Conservation (phyloP, 2,329 filamentous ascomycete genomes). For the Furcasterigmium furcatum region DNA sequence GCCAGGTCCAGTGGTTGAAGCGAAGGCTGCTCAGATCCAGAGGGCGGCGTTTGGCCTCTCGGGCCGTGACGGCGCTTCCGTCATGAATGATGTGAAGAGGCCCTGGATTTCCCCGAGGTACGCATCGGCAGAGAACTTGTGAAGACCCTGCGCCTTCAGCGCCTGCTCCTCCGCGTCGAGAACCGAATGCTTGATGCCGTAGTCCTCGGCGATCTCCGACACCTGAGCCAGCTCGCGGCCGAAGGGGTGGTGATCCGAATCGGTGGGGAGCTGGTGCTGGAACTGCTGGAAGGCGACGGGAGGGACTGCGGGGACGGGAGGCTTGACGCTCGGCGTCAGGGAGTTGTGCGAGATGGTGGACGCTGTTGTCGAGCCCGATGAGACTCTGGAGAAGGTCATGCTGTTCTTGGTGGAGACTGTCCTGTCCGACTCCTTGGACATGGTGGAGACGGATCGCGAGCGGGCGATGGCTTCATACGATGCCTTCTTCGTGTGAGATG, state of each 20-base stretch:
- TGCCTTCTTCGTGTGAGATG: conserved; percentile 86
- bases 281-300: conserved; percentile 31
- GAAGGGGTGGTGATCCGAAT: conserved; percentile 62
- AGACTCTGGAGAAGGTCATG: conserved; percentile 54
- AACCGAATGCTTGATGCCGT: conserved; percentile 58
- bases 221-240: conserved; percentile 88
- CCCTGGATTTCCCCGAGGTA: conserved; percentile 79
- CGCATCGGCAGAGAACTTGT: conserved; percentile 73
- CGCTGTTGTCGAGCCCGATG: conserved; percentile 52
- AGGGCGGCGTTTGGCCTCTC: conserved; percentile 28
- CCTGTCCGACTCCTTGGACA: conserved; percentile 50
- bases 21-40: conserved; percentile 45
- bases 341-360: conserved; percentile 41
- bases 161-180: conserved; percentile 72
- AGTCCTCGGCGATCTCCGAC: conserved; percentile 89
- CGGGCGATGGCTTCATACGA: conserved; percentile 71
- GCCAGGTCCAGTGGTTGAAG: background rate
- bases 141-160: conserved; percentile 66
- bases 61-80: conserved; percentile 19
- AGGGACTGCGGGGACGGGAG: conserved; percentile 24
- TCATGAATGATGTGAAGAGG: conserved; percentile 62
- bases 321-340: conserved; percentile 18
- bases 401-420: conserved; percentile 55
- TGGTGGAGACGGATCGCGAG: conserved; percentile 56
- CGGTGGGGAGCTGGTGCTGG: conserved; percentile 19